Base-by-base conservation (phyloP, 2,329 filamentous ascomycete species). In the Paecilomyces niveus region DNA sequence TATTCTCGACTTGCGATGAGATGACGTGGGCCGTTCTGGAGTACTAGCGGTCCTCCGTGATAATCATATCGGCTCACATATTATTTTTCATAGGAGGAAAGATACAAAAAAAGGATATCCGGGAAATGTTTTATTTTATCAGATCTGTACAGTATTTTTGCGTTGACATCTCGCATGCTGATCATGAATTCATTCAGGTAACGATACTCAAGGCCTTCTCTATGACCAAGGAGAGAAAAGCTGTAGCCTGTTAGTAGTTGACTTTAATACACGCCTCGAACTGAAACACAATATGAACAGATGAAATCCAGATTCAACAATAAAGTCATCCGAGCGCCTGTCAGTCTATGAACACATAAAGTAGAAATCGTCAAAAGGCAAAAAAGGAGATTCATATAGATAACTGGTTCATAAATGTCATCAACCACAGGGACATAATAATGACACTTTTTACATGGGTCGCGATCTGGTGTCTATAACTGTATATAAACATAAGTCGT, bases 1-100 rank as follows among this genome's bases (percentile, higher is more conserved):
- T 96, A 63, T 99, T 91, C 76, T 90, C 91, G 29, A 99, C 95
- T 9, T 83, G 96, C 58, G 92, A 97, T 75, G 93, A 97, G 68
- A 83, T 90, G 74, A 97, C 93, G 0, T 97, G 90, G 88, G 90
- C 91, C 51, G 80, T 96, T 62, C 78, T 97, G 61, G 90, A 95
- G 59, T 84, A 58, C 24, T 62, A 51, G 35, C 11, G 18, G 9
- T 10, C 8, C 22, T 24, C 15, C 18, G 8, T 22, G 31, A 21
- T 18, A 6, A 35, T 35, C 11, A 18, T 45, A 18, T 49, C 21
- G 33, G 31, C 21, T 21, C 10, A 7, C 11, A 21, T 26, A 29
- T 50, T 59, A 2, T 57, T 39, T 55, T 58, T 33, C 54, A 57
- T 35, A 58, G 39, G 39, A 62, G 1, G 59, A 62, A 39, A 61